Conservation (phyloP, 805 yeast genomes). For the Nakazawaea wickerhamii region DNA sequence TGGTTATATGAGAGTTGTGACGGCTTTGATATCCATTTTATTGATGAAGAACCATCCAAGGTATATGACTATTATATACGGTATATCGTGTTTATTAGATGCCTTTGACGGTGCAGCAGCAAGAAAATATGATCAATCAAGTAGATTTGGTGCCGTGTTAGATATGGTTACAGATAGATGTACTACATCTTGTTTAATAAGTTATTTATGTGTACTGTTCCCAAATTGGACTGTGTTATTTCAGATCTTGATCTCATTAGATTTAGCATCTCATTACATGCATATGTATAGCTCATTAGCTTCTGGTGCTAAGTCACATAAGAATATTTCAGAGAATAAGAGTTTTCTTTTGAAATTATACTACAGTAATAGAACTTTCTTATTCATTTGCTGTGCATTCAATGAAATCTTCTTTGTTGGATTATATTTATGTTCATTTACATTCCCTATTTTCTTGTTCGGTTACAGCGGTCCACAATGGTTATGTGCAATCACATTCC, state of each 20-base stretch:
- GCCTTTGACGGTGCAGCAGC: conserved; percentile 98
- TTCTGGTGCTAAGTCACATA: conserved; percentile 78
- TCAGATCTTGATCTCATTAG: conserved; percentile 81
- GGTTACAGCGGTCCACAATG: conserved; percentile 26
- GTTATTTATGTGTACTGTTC: conserved; percentile 75
- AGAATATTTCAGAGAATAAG: conserved; percentile 66
- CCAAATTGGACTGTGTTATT: conserved; percentile 65
- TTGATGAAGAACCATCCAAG: conserved; percentile 84
- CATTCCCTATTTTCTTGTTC: conserved; percentile 36
- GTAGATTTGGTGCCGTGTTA: conserved; percentile 90
- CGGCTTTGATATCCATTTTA: conserved; percentile 74
- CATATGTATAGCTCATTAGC: conserved; percentile 95
- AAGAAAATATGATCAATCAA: conserved; percentile 79
- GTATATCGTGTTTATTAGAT: conserved; percentile 85
- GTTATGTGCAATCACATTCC: conserved; percentile 55
- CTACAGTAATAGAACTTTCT: conserved; percentile 78
- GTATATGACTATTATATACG: conserved; percentile 69
- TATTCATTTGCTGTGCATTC: conserved; percentile 86
- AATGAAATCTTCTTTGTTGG: conserved; percentile 93
- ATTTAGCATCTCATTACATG: conserved; percentile 92
- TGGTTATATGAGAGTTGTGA: conserved; percentile 79
- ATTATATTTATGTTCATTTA: conserved; percentile 69
- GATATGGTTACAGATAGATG: conserved; percentile 99
- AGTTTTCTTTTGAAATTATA: conserved; percentile 75
- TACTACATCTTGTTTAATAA: conserved; percentile 89